A percentile compares a stretch with the other conserved stretches of the same genome.
These are phyloP conservation scores for Lachancea fermentati DNA, from an alignment of 805 yeast species.

Conservation along the genomic window DNA sequence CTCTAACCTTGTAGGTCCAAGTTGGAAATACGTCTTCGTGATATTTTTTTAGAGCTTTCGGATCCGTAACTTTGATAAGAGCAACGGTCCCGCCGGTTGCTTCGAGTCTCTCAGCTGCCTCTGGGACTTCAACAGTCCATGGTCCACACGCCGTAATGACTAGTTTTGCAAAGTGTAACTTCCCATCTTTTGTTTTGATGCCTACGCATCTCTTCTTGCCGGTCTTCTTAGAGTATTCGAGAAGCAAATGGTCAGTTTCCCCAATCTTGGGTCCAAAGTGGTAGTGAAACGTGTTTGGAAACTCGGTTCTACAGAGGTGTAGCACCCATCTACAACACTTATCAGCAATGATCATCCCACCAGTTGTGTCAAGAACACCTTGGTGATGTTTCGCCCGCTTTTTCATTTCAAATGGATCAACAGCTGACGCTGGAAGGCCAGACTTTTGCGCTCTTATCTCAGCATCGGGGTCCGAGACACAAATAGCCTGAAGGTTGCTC, in stretches of 20 bases:
- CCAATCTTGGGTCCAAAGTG: constrained; percentile 20
- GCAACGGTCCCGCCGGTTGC: constrained; percentile 32
- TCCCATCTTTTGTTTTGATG: constrained; percentile 28
- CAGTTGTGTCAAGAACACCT: constrained; percentile 28
- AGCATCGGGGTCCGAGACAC: constrained; percentile 19
- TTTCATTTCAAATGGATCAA: constrained; percentile 19
- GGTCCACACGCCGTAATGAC: constrained; percentile 31
- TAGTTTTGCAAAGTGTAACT: constrained; percentile 21
- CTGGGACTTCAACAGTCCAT: constrained; percentile 31
- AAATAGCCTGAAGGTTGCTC: constrained; percentile 15
- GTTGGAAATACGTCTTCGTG: constrained; percentile 21
- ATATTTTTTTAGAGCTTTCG: constrained; percentile 17
- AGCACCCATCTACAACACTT: constrained; percentile 31
- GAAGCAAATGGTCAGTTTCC: constrained; percentile 11
- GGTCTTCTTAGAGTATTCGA: constrained; percentile 9
- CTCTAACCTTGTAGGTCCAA: constrained; percentile 30
- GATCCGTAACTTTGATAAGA: constrained; percentile 20
- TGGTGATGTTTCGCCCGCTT: constrained; percentile 12
- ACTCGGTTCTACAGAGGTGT: constrained; percentile 15
- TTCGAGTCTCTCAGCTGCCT: constrained; percentile 23
- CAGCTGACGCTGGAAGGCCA: constrained; percentile 15
- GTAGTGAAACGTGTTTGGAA: constrained; percentile 16
- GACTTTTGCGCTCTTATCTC: constrained; percentile 15
- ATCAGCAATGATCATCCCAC: constrained; percentile 31
- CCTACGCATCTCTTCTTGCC: constrained; percentile 21